Base-by-base conservation (phyloP, 169 alveolate species). In the Plasmodium knowlesi region DNA sequence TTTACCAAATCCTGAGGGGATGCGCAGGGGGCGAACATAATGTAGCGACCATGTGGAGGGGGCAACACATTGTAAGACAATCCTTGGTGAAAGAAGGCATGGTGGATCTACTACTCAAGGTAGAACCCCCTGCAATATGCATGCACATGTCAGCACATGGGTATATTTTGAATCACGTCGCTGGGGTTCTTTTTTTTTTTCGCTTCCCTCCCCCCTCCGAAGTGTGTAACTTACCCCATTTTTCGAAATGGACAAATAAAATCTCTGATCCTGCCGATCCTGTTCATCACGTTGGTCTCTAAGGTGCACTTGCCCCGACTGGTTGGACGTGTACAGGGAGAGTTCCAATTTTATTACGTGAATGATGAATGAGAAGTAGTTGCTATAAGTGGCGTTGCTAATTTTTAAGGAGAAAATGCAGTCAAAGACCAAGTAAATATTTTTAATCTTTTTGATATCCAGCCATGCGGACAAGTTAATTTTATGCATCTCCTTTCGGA, bases 381-480 rank as follows among this genome's bases (percentile, higher is more conserved):
- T 14, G 73, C 30, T 88, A 41, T 88, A 88, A 4, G 41, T 76
- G 22, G 34, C 22, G 34, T 16, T 67, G 50, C 50, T 67, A 79
- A 88, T 61, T 32, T 88, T 88, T 32, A 88, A 25, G 50, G 94
- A 88, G 50, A 88, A 88, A 34, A 88, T 53, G 25, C 94, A 88
- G 32, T 88, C 94, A 67, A 88, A 73, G 46, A 37, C 94, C 8
- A 88, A 88, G 37, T 88, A 79, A 37, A 88, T 88, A 78, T 88
- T 88, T 88, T 88, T 88, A 41, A 88, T 78, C 82, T 88, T 78
- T 61, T 88, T 88, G 14, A 88, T 88, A 39, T 88, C 70, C 82
- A 61, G 28, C 94, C 94, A 88, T 30, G 50, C 25, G 12, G 8
- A 72, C 73, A 88, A 34, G 61, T 88, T 43, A 57, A 88, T 88